Evolutionary conservation across 2,329 filamentous ascomycete genomes (phyloP), one percentile per base, ranked within the genome.

Genomic region (Microsporum ferrugineum): DNA sequence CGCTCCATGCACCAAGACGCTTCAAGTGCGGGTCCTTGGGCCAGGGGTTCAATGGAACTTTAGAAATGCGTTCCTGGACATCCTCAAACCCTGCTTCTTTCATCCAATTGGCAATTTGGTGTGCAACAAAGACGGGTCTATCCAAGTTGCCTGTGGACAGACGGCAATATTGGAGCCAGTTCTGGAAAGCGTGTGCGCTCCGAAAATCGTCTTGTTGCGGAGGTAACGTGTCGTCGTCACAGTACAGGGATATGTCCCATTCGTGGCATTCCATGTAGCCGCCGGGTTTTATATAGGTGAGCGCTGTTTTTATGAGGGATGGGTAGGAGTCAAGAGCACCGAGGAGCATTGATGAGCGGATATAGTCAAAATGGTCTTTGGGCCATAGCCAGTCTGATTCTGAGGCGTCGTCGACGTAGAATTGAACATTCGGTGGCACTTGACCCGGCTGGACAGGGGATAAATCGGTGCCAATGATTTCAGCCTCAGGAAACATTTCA

Each of bases 351-450:
- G 81, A 78, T 1, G 81, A 78, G 70, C 86, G 84, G 61, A 87
- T 78, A 62, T 81, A 80, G 70, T 86, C 83, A 66, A 85, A 78
- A 65, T 77, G 67, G 60, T 77, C 66, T 0, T 73, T 67, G 3
- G 77, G 73, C 73, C 82, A 69, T 73, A 81, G 74, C 83, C 83
- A 85, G 60, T 87, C 80, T 1, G 78, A 75, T 68, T 84, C 82
- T 2, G 80, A 78, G 68, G 79, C 79, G 67, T 91, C 87, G 68
- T 90, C 87, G 53, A 91, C 80, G 63, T 84, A 84, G 65, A 91
- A 91, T 64, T 84, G 82, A 12, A 90, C 85, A 64, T 91, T 91
- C 17, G 82, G 80, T 0, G 88, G 87, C 0, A 89, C 85, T 56
- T 81, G 77, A 3, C 75, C 75, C 1, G 85, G 84, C 68, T 88